Evolutionary conservation across 352 stramenopile genomes (phyloP).

Genomic region (Phytophthora litchii): DNA sequence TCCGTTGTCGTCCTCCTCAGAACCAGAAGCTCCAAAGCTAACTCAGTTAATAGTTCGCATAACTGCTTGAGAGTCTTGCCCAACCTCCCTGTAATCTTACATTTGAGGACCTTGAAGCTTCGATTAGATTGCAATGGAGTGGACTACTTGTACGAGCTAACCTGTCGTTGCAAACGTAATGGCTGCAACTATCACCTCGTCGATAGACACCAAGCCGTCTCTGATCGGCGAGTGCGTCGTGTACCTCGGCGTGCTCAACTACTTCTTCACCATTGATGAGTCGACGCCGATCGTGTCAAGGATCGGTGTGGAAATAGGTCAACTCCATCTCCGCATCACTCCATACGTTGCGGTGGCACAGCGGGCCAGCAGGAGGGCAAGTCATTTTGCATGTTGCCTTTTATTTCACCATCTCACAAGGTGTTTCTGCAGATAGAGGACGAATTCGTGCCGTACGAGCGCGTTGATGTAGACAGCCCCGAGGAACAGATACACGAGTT

Average conservation of each 20-base stretch:
- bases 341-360: slow-evolving; percentile 36
- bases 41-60: neutral
- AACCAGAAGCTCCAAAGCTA: slow-evolving; percentile 22
- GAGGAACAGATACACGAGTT: slow-evolving; percentile 62
- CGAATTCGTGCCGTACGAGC: slow-evolving; percentile 45
- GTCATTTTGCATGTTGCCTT: neutral
- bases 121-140: neutral
- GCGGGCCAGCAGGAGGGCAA: slow-evolving; percentile 22
- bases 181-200: slow-evolving; percentile 6
- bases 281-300: slow-evolving; percentile 57
- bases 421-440: slow-evolving; percentile 12
- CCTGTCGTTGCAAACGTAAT: neutral
- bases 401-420: neutral
- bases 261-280: slow-evolving; percentile 61
- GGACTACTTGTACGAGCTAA: neutral
- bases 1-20: slow-evolving; percentile 17
- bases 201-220: slow-evolving; percentile 17
- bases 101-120: neutral
- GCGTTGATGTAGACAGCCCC: slow-evolving; percentile 33
- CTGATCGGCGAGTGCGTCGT: slow-evolving; percentile 59
- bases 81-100: slow-evolving; percentile 4
- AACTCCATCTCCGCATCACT: slow-evolving; percentile 50
- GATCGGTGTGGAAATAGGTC: slow-evolving; percentile 46
- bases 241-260: slow-evolving; percentile 66
- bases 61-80: neutral